Conservation (phyloP, 75 land plant genomes). For the Pinus albicaulis region DNA sequence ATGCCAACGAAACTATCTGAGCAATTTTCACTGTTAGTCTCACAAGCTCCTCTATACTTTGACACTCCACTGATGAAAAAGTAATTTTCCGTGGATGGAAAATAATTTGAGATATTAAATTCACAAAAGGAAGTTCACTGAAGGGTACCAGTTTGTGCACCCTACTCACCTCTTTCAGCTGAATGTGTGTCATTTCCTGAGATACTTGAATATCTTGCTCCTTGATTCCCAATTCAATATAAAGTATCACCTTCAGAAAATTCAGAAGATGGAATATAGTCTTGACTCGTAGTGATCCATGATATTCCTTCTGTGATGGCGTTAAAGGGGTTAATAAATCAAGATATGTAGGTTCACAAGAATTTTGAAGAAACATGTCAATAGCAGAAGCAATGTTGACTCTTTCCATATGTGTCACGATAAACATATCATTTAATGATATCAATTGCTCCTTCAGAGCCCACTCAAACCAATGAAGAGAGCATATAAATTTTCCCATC, state of each 20-base stretch:
- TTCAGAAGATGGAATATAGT: conserved; percentile 22
- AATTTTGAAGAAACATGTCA: conserved; percentile 9
- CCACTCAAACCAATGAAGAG: conserved; percentile 46
- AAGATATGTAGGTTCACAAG: background rate
- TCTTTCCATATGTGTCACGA: background rate
- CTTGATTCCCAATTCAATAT: conserved; percentile 15
- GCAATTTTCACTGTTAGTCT: conserved; percentile 25
- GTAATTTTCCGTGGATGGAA: conserved; percentile 29
- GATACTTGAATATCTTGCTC: conserved; percentile 9
- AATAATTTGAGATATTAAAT: conserved; percentile 19
- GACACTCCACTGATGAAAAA: conserved; percentile 10
- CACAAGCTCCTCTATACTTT: conserved; percentile 20
- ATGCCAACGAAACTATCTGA: conserved; percentile 13
- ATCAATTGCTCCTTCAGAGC: conserved; percentile 22
- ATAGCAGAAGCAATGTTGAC: background rate
- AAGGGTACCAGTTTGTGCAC: conserved; percentile 15
- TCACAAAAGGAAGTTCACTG: conserved; percentile 12
- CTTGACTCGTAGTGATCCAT: conserved; percentile 12
- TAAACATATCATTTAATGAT: conserved; percentile 6
- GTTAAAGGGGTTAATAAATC: conserved; percentile 13
- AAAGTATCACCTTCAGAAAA: conserved; percentile 22
- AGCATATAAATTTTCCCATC: conserved; percentile 18
- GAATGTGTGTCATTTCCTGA: background rate
- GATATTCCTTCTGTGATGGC: conserved; percentile 19
- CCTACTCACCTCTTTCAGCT: background rate